Evolutionary conservation across 2,329 filamentous ascomycete species (phyloP).

Genomic region (Aspergillus ibericus): DNA sequence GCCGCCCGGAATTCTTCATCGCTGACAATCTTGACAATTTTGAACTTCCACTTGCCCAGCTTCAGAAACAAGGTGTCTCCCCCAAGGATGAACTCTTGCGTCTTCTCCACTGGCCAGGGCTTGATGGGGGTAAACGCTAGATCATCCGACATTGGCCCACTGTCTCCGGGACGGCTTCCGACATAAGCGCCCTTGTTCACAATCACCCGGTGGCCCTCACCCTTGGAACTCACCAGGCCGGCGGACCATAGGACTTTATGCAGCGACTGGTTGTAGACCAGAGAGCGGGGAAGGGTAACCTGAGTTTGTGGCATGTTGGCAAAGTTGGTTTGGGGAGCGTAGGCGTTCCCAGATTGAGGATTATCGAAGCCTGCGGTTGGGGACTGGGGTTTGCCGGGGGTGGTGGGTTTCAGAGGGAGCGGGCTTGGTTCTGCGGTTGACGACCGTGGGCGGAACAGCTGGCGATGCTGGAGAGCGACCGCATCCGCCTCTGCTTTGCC

Average conservation of each 20-base stretch:
- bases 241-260: conserved; percentile 53
- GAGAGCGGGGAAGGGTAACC: conserved; percentile 50
- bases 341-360: conserved; percentile 38
- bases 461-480: conserved; percentile 59
- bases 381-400: conserved; percentile 19
- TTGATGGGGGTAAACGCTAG: conserved; percentile 54
- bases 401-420: conserved; percentile 23
- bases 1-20: conserved; percentile 54
- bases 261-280: conserved; percentile 51
- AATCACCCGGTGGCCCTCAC: conserved; percentile 54
- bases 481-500: conserved; percentile 63
- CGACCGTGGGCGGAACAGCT: conserved; percentile 43
- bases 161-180: conserved; percentile 42
- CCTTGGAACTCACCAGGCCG: conserved; percentile 52
- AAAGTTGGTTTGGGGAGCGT: conserved; percentile 41
- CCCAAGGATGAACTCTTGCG: conserved; percentile 52
- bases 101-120: conserved; percentile 43
- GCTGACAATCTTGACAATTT: conserved; percentile 55
- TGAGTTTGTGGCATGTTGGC: conserved; percentile 39
- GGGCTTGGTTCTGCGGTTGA: conserved; percentile 38
- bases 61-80: conserved; percentile 55
- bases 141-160: conserved; percentile 43
- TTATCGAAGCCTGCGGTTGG: conserved; percentile 28
- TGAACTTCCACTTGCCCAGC: conserved; percentile 62
- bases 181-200: conserved; percentile 53